These are phyloP conservation scores for Coemansia pectinata DNA, from an alignment of 192 early-diverging fungal genomes.

Conservation along the genomic window DNA sequence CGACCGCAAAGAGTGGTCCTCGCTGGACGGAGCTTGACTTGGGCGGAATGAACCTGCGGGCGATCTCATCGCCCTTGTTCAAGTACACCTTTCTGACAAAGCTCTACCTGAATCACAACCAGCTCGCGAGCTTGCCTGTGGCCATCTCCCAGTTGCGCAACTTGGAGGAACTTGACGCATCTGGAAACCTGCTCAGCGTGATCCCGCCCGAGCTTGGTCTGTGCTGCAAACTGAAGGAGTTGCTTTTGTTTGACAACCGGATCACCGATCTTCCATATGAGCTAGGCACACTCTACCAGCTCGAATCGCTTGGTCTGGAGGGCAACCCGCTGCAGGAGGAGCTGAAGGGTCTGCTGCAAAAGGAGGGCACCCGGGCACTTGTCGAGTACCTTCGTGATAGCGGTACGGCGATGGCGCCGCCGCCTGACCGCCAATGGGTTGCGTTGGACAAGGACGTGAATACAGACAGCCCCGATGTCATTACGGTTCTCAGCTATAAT, in stretches of 20 bases:
- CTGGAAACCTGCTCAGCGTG: conserved; percentile 81
- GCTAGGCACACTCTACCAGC: conserved; percentile 83
- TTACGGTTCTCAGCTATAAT: conserved; percentile 93
- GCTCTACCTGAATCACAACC: conserved; percentile 97
- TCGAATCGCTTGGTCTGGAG: conserved; percentile 90
- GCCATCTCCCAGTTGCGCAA: conserved; percentile 67
- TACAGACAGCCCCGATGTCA: conserved; percentile 65
- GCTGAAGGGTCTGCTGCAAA: conserved; percentile 74
- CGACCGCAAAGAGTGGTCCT: conserved; percentile 16
- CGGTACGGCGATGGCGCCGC: conserved; percentile 73
- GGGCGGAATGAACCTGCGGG: conserved; percentile 93
- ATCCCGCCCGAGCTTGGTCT: conserved; percentile 90
- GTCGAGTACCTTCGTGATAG: conserved; percentile 86
- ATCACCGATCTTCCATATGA: conserved; percentile 83
- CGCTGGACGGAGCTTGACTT: conserved; percentile 89
- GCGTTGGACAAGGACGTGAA: conserved; percentile 74
- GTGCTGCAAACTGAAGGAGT: conserved; percentile 75
- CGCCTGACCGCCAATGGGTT: conserved; percentile 91
- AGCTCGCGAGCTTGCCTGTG: conserved; percentile 72
- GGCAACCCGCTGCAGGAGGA: conserved; percentile 91
- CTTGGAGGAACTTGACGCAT: conserved; percentile 79
- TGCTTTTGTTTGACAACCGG: conserved; percentile 90
- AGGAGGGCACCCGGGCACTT: conserved; percentile 83
- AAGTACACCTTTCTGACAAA: conserved; percentile 84
- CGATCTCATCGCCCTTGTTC: conserved; percentile 74